Evolutionary conservation across 2,329 filamentous ascomycete species (phyloP), one percentile per base, ranked within the genome.

Genomic region (Monosporascus sp.): DNA sequence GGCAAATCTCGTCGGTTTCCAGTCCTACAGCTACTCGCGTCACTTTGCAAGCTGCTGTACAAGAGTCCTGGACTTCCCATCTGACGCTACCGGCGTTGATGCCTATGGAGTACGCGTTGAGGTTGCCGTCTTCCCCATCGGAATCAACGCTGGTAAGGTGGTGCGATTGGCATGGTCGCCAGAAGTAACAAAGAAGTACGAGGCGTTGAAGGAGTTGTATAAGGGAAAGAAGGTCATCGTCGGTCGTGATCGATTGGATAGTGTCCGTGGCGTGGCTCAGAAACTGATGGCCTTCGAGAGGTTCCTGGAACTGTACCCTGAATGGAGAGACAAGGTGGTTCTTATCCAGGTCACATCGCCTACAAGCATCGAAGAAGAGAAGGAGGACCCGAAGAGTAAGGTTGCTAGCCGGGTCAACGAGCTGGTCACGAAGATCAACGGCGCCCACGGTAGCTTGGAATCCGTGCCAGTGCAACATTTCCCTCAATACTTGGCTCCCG

Each of bases 11-110:
- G 84, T 97, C 57, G 92, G 91, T 1, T 97, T 97, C 74, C 93
- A 97, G 72, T 94, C 91, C 7, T 94, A 91, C 74, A 94, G 91
- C 70, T 97, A 96, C 71, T 93, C 92, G 15, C 85, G 92, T 24
- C 93, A 97, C 70, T 97, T 97, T 69, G 85, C 90, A 38, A 96
- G 90, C 60, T 97, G 92, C 73, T 97, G 92, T 72, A 95, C 90
- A 1, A 85, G 92, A 25, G 88, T 97, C 48, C 79, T 97, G 7
- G 89, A 89, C n/a, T 96, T 96, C 65, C 88, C 90, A 46, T 95
- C 90, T 0, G 91, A 92, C 54, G 85, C 85, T 1, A 85, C 87
- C 4, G 90, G 92, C 6, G 89, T 97, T 5, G 90, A 96, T 68
- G 89, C 90, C 3, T 96, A 93, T 65, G 93, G 92, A 7, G 83